phyloP scores from a whole-genome alignment of 2,329 filamentous ascomycete genomes.

The Lasiodiplodia hormozganensis region DNA sequence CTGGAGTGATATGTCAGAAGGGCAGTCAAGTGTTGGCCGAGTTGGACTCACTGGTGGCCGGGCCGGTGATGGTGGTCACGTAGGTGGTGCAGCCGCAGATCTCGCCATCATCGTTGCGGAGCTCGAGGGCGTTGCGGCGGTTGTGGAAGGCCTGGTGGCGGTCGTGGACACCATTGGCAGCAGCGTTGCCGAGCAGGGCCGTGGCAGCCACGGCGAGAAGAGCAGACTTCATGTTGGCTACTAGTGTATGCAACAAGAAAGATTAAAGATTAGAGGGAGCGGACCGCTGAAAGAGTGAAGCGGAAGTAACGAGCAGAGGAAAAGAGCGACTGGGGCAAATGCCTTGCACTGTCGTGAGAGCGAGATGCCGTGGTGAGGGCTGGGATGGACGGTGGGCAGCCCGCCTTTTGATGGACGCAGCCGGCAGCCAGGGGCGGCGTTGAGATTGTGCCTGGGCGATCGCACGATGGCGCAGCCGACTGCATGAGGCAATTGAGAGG shows the following conservation, averaged over 20 bases:
- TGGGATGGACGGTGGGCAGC: conserved; percentile 4
- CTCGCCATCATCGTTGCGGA: conserved; percentile 48
- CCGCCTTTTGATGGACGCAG: conserved; percentile 25
- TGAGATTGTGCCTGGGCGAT: conserved; percentile 28
- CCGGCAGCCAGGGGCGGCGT: conserved; percentile 19
- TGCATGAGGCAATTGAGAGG: conserved; percentile 27
- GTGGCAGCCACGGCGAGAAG: conserved; percentile 68
- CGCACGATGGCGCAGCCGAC: conserved; percentile 16
- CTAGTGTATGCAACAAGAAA: conserved; percentile 39
- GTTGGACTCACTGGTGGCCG: conserved; percentile 64
- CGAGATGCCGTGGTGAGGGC: conserved; percentile 20
- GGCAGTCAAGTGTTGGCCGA: neutral
- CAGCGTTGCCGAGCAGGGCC: conserved; percentile 57
- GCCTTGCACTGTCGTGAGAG: conserved; percentile 4
- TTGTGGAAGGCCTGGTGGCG: conserved; percentile 67
- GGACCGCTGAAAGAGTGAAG: conserved; percentile 91
- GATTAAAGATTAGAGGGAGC: conserved; percentile 59
- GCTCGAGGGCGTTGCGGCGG: conserved; percentile 53
- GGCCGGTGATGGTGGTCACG: conserved; percentile 73
- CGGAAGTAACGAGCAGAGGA: conserved; percentile 56
- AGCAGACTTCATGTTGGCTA: conserved; percentile 75
- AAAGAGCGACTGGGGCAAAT: conserved; percentile 30
- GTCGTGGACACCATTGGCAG: conserved; percentile 66
- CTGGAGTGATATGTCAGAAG: conserved; percentile 9
- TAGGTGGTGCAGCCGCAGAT: conserved; percentile 76